Conservation (phyloP, 768 basidiomycete species). For the Psilocybe sp. region DNA sequence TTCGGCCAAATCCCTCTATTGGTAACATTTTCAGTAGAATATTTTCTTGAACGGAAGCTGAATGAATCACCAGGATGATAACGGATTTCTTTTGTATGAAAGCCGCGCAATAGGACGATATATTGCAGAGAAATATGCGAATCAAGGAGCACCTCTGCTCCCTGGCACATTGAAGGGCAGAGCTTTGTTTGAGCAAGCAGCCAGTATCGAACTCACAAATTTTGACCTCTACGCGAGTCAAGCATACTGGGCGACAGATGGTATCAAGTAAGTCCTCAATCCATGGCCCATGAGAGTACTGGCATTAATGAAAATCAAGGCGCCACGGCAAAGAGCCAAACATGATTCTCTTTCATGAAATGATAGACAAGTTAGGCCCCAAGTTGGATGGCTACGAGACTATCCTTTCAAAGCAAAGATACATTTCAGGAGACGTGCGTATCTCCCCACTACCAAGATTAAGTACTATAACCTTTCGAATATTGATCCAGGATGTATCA, state of each 20-base stretch:
- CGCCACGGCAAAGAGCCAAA: conserved; percentile 25
- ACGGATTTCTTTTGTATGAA: conserved; percentile 65
- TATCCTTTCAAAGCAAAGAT: conserved; percentile 55
- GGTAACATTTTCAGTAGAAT: conserved; percentile 17
- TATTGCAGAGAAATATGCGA: conserved; percentile 50
- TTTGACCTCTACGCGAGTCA: conserved; percentile 48
- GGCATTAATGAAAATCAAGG: conserved; percentile 7
- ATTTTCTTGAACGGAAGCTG: conserved; percentile 31
- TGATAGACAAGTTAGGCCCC: conserved; percentile 26
- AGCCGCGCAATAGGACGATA: conserved; percentile 62
- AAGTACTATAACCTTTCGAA: background rate
- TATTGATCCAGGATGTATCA: conserved; percentile 32
- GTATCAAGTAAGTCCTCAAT: conserved; percentile 38
- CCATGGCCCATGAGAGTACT: background rate
- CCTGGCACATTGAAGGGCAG: conserved; percentile 37
- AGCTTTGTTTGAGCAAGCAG: conserved; percentile 51
- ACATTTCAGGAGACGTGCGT: conserved; percentile 51
- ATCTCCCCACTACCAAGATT: background rate
- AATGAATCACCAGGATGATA: conserved; percentile 42
- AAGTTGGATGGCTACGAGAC: conserved; percentile 54
- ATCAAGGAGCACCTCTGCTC: conserved; percentile 48
- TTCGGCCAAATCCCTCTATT: conserved; percentile 62
- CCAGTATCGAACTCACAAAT: conserved; percentile 48
- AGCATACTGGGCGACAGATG: conserved; percentile 45
- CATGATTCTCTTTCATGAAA: conserved; percentile 22